Base-by-base conservation (phyloP, 1,284 basidiomycete genomes). In the Ceratobasidium sp. region DNA sequence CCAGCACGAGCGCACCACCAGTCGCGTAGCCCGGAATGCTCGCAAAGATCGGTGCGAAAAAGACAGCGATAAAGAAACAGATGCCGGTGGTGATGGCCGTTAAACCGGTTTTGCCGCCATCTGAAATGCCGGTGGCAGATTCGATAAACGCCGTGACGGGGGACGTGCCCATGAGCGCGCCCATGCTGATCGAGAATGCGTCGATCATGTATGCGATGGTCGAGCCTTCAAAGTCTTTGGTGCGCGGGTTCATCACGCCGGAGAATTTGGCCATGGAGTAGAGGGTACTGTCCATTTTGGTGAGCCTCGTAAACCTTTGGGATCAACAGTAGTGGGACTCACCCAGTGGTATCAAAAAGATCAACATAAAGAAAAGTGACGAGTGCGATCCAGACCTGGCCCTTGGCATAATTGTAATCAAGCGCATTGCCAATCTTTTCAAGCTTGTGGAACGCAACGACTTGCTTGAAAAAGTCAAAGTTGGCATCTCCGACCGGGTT, bases 201-300 rank as follows among this genome's bases (percentile, higher is more conserved):
- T 95, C 94, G 52, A 80, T 81, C 74, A 78, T 79, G 85, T 95
- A 96, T 5, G 95, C 95, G 74, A 94, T 86, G 5, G 93, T 95
- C 29, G 91, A 93, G 79, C 91, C 90, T 84, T 97, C 95, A 81
- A 97, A 97, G 84, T 97, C 95, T 77, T 94, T 86, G 19, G 95
- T 95, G 17, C 92, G 88, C 0, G 91, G 92, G 82, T 96, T 92
- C 76, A 94, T 92, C 13, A 97, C 88, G 29, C 93, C 93, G n/a
- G 95, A 94, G 80, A 96, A 95, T 82, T 93, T 94, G 68, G 95
- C 93, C 95, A 97, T 96, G 57, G 95, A 92, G 84, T 95, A 95
- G 13, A 96, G 85, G 34, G 73, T 75, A 29, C 70, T 74, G 19
- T 22, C 7, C 29, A 43, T 8, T 0, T 13, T 46, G 11, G 25